Evolutionary conservation across 306 rosid species (phyloP), one percentile per base, ranked within the genome.

Genomic region (Parietaria judaica): DNA sequence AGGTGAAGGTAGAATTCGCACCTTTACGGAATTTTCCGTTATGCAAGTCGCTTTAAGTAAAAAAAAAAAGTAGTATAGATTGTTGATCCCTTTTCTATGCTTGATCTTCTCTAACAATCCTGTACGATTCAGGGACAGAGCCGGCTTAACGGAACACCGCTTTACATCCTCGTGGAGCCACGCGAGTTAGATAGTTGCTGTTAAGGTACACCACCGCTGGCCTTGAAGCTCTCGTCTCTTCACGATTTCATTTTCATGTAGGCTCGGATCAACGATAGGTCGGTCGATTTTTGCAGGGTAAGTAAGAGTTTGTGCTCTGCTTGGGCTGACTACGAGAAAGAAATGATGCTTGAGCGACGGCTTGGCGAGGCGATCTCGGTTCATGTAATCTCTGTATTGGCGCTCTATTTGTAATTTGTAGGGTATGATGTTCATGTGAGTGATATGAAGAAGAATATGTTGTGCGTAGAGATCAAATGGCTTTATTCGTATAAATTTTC

Each of bases 111-210:
- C 71, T 46, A 36, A 51, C 60, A 51, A 66, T 58, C 50, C 66
- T 9, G 3, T 58, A 66, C 11, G 41, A 63, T 82, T 71, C 90
- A 88, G 97, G 99, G 94, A 64, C 90, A 87, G 61, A 54, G 87
- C 72, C 79, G 83, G 79, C 87, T 79, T 16, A 76, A 79, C 34
- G 95, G 99, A 67, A 94, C 86, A 73, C 97, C 97, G 66, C 84
- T 94, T 44, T 94, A 88, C 65, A 88, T 84, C 34, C 95, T 89
- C 39, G 95, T 94, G 66, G 97, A 84, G 87, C 99, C 99, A 15
- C 79, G 95, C 7, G 54, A 73, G 78, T 66, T 79, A 10, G 86
- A 86, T 56, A 54, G 62, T 56, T 72, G 85, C 66, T 81, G 69
- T 67, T 66, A 61, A 85, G 96, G 89, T 83, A 36, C 50, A 45